Conservation (phyloP, 2,329 filamentous ascomycete species). For the Colletotrichum salicis region DNA sequence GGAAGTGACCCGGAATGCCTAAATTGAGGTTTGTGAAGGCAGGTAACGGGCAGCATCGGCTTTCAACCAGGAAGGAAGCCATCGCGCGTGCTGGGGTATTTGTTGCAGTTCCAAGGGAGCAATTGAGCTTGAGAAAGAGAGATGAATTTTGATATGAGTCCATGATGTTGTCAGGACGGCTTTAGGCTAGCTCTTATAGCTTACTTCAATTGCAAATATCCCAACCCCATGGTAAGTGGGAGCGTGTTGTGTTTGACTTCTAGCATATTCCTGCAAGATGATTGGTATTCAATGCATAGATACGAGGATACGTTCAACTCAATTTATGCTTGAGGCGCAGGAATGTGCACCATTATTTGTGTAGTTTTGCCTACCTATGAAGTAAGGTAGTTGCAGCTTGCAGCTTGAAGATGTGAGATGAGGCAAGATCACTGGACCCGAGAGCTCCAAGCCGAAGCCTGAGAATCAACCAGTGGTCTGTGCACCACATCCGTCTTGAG, state of each 20-base stretch:
- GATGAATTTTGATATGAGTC: no score
- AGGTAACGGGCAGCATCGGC: not conserved
- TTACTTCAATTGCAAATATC: not conserved
- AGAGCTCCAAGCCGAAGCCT: not conserved
- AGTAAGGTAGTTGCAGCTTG: not conserved
- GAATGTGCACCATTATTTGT: not conserved
- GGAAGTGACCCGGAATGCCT: not conserved
- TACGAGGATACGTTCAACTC: not conserved
- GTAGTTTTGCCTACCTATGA: not conserved
- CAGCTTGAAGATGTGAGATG: not conserved
- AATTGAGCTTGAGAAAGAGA: not conserved
- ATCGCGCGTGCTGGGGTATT: not conserved
- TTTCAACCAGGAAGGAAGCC: not conserved
- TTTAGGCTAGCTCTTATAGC: not conserved
- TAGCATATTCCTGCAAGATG: not conserved
- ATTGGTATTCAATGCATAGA: not conserved
- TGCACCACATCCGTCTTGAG: not conserved
- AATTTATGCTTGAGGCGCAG: not conserved
- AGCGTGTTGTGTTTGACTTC: not conserved
- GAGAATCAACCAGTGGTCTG: constrained; percentile 8
- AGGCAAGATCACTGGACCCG: not conserved
- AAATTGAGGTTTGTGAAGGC: not conserved
- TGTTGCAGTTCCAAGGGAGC: not conserved
- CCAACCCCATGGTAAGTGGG: not conserved
- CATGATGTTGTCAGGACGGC: not conserved